Base-by-base conservation (phyloP, 768 basidiomycete species). In the Xerocomellus amylosporus region DNA sequence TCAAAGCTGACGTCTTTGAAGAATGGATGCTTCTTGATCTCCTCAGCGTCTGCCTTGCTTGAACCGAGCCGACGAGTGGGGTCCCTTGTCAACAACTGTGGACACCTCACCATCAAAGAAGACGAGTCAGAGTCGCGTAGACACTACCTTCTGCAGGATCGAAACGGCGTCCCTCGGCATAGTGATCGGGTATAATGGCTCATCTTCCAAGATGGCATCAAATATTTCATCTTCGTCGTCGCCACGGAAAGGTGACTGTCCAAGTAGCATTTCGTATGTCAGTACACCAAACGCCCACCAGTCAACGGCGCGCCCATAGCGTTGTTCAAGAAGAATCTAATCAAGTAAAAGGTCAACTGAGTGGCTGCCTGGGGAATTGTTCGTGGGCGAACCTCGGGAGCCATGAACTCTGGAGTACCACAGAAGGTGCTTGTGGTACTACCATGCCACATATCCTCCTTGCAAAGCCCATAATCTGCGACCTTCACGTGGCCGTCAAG, bases 271-370 rank as follows among this genome's bases (percentile, higher is more conserved):
- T 75, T 99, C 97, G 69, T 99, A 99, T 24, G 90, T 98, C 63
- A 99, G 74, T 5, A 99, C 97, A 59, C 97, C 97, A 70, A 98
- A 98, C 13, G 97, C 97, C 97, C 97, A 99, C 97, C 97, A 99
- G 69, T 99, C 97, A 39, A 99, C 97, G 12, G 97, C 96, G 37
- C 94, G 92, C 10, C 94, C 95, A 64, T 99, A 99, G 44, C 94
- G 90, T 75, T 98, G 97, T 74, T 99, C 97, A n/a, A 98, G 82
- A 49, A 99, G 79, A 71, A 99, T 99, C 95, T 98, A 14, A 26
- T 33, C 58, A 7, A 15, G 10, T 31, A 54, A 8, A n/a, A 28
- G 19, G 46, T 60, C 61, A 62, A 13, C 44, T 36, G 20, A 36
- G 10, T 13, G 19, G 1, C 19, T 20, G 10, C 38, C 30, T 34